A percentile compares a stretch with the other conserved stretches of the same genome.
phyloP scores from a whole-genome alignment of 768 basidiomycete species.

The Tephrocybe sp. region DNA sequence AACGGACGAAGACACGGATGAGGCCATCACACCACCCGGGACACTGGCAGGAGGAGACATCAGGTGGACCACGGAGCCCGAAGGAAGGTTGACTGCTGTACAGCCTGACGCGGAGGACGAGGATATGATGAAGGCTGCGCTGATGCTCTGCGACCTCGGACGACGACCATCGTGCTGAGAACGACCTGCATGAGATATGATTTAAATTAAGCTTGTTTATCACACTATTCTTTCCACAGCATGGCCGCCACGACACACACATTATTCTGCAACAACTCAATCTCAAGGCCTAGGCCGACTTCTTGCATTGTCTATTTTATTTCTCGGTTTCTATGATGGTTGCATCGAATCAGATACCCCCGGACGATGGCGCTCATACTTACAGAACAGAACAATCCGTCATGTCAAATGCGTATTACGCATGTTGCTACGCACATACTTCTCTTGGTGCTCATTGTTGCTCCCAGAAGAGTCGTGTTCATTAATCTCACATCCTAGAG shows the following conservation, averaged over 20 bases:
- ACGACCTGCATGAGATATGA: slow-evolving; percentile 7
- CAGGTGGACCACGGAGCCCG: slow-evolving; percentile 32
- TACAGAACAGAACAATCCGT: no score
- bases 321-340: neutral
- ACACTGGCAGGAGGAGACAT: slow-evolving; percentile 44
- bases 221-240: slow-evolving; percentile 11
- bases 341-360: neutral
- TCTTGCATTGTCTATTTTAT: neutral
- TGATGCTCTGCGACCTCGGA: slow-evolving; percentile 62
- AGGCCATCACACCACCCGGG: slow-evolving; percentile 64
- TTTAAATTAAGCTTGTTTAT: slow-evolving; percentile 20
- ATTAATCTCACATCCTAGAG: neutral
- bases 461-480: slow-evolving; percentile 1
- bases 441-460: slow-evolving; percentile 13
- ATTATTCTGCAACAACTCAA: slow-evolving; percentile 2
- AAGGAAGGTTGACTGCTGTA: slow-evolving; percentile 16
- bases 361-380: no score
- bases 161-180: slow-evolving; percentile 20
- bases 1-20: slow-evolving; percentile 65
- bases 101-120: slow-evolving; percentile 45
- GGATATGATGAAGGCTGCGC: slow-evolving; percentile 70
- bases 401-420: no score
- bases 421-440: neutral
- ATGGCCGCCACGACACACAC: slow-evolving; percentile 1
- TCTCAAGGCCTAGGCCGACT: neutral